Conservation (phyloP, 306 rosid species). For the Adenanthera pavonina region DNA sequence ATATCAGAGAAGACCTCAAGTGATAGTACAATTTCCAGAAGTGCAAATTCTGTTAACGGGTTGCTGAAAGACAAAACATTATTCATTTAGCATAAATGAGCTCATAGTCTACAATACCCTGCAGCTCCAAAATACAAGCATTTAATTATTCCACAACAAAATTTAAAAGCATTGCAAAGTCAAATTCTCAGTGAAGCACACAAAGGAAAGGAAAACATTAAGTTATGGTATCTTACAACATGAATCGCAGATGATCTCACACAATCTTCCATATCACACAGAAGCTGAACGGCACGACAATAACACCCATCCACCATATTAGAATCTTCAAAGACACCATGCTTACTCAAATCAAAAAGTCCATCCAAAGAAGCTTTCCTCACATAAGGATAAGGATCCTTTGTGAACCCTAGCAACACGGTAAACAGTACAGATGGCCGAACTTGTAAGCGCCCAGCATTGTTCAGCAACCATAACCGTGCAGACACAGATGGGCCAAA, state of each 20-base stretch:
- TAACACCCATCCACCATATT: conserved; percentile 69
- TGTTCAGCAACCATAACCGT: conserved; percentile 71
- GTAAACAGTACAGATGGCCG: conserved; percentile 55
- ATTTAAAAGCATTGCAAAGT: not conserved
- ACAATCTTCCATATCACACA: conserved; percentile 63
- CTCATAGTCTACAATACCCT: conserved; percentile 19
- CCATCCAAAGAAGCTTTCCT: conserved; percentile 76
- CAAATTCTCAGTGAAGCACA: not conserved
- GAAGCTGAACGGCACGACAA: conserved; percentile 67
- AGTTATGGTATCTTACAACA: conserved; percentile 50
- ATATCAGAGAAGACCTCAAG: conserved; percentile 13
- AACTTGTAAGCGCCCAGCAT: conserved; percentile 55
- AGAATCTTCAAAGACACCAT: conserved; percentile 47
- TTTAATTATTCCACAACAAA: not conserved
- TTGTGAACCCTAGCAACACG: conserved; percentile 74
- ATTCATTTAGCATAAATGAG: conserved; percentile 31
- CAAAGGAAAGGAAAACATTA: not conserved
- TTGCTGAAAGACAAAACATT: conserved; percentile 24
- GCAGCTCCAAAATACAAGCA: not conserved
- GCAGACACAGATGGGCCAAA: conserved; percentile 55
- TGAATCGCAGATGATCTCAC: conserved; percentile 71
- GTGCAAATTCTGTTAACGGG: not conserved
- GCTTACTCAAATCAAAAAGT: conserved; percentile 55
- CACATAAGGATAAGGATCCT: conserved; percentile 80
- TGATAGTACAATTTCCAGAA: conserved; percentile 20